These are phyloP conservation scores for Berkeleyomyces rouxiae DNA, from an alignment of 2,329 filamentous ascomycete species.

Conservation along the genomic window DNA sequence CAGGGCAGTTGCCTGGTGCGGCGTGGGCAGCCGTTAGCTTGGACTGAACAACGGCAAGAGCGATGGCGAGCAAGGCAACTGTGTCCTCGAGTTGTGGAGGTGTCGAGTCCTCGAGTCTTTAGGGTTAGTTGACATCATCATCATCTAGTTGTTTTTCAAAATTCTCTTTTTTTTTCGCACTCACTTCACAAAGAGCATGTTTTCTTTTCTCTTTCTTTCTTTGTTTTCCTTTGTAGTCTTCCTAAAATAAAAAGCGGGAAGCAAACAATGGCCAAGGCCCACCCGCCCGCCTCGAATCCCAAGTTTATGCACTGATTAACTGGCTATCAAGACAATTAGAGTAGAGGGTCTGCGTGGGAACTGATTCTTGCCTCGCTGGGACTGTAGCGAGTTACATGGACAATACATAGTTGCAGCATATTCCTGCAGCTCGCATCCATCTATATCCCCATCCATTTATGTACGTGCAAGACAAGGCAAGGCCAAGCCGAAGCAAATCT, in stretches of 20 bases:
- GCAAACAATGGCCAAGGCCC: background rate
- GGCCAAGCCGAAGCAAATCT: background rate
- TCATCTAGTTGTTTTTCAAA: background rate
- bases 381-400: no score
- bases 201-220: background rate
- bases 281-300: background rate
- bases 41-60: no score
- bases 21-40: no score
- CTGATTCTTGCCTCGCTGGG: no score
- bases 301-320: background rate
- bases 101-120: background rate
- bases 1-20: background rate
- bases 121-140: background rate
- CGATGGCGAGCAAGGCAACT: no score
- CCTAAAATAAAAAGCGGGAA: background rate
- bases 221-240: background rate
- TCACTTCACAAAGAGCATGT: background rate
- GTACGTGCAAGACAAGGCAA: background rate
- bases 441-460: background rate
- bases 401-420: no score
- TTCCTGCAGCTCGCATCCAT: no score
- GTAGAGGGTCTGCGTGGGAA: no score
- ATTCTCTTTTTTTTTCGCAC: background rate
- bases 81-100: no score
- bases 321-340: no score